These are phyloP conservation scores for Pichia insulana DNA, from an alignment of 805 yeast species.

Conservation along the genomic window DNA sequence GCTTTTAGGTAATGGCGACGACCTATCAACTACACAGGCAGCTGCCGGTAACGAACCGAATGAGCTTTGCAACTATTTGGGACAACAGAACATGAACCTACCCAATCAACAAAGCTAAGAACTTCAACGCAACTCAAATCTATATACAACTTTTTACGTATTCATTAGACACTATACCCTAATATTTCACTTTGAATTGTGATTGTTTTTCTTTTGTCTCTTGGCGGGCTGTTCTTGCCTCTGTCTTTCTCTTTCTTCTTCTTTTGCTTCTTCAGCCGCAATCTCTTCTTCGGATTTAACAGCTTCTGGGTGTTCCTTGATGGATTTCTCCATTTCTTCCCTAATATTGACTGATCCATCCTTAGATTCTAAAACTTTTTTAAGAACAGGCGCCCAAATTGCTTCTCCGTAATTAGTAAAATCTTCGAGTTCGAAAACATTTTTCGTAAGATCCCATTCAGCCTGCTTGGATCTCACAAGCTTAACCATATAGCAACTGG, in stretches of 20 bases:
- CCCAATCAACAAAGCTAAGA: too few relatives aligned
- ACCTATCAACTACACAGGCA: conserved; percentile 1
- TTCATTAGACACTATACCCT: neutral
- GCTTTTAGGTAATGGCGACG: conserved; percentile 10
- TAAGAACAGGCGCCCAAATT: conserved; percentile 64
- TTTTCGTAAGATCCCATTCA: conserved; percentile 69
- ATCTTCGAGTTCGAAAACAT: conserved; percentile 60
- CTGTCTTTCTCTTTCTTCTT: conserved; percentile 4
- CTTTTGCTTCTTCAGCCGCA: conserved; percentile 4
- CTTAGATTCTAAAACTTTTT: conserved; percentile 37
- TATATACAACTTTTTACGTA: neutral
- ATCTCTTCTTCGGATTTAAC: conserved; percentile 3
- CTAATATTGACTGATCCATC: conserved; percentile 33
- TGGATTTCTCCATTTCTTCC: conserved; percentile 30
- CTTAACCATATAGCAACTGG: conserved; percentile 83
- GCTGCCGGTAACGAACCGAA: conserved; percentile 12
- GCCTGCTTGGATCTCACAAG: conserved; percentile 69
- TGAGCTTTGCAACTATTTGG: conserved; percentile 36
- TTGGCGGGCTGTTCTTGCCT: neutral
- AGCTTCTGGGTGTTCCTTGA: conserved; percentile 13
- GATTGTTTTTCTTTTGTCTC: conserved; percentile 6
- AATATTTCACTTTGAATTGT: neutral
- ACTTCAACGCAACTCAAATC: too few relatives aligned
- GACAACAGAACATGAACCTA: conserved; percentile 11
- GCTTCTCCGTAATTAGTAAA: conserved; percentile 51